Evolutionary conservation across 139 green algal species (phyloP).

Genomic region (Monoraphidium neglectum): DNA sequence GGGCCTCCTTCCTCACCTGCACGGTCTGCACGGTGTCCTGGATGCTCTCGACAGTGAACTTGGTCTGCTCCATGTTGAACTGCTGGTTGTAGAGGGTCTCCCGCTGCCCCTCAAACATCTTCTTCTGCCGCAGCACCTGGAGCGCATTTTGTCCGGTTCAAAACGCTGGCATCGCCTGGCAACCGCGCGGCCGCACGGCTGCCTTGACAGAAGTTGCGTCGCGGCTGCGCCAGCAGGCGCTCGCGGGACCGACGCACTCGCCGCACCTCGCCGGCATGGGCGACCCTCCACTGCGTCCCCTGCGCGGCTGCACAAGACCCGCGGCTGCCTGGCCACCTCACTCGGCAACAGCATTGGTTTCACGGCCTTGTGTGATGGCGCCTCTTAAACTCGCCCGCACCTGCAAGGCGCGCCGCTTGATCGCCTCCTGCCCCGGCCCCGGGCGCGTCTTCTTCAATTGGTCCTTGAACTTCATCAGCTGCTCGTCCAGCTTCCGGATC

Average conservation of each 20-base stretch:
- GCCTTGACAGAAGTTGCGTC: background rate
- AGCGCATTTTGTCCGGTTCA: background rate
- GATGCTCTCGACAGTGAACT: constrained; percentile 67
- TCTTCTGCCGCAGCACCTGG: constrained; percentile 95
- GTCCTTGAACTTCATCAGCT: constrained; percentile 89
- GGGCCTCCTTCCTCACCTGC: no score
- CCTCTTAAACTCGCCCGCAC: constrained; percentile 36
- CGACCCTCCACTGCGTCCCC: no score
- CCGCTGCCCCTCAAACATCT: constrained; percentile 92
- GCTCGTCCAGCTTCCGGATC: constrained; percentile 90
- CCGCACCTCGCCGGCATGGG: no score
- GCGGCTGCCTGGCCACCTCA: constrained; percentile 1
- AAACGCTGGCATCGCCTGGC: background rate
- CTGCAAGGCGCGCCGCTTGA: constrained; percentile 85
- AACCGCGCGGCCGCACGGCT: no score
- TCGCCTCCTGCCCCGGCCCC: constrained; percentile 88
- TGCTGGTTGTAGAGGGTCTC: constrained; percentile 96
- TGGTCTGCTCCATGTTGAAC: constrained; percentile 95
- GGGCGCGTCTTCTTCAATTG: constrained; percentile 84
- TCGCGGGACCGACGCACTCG: background rate
- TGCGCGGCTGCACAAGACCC: background rate
- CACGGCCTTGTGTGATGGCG: background rate
- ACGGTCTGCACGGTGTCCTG: constrained; percentile 68
- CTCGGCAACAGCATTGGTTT: background rate
- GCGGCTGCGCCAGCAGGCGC: background rate